Conservation (phyloP, 2,329 filamentous ascomycete species). For the Leptographium radiaticola region DNA sequence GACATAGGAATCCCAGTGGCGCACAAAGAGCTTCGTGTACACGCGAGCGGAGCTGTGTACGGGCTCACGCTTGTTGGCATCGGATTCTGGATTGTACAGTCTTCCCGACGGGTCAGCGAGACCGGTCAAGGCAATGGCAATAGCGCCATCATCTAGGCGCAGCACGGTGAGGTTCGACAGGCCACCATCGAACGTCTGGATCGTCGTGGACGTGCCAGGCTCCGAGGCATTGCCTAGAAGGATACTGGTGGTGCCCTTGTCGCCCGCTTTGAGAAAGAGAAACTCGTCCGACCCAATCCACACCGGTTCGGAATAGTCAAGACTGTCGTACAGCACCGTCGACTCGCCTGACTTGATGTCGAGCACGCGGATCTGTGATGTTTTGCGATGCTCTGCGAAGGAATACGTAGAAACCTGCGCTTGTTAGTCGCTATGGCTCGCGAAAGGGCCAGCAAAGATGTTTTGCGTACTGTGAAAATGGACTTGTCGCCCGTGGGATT, state of each 20-base stretch:
- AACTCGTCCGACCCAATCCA: slow-evolving; percentile 62
- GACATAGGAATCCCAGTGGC: slow-evolving; percentile 73
- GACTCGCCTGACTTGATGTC: slow-evolving; percentile 55
- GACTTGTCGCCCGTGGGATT: slow-evolving; percentile 52
- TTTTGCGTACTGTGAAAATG: slow-evolving; percentile 43
- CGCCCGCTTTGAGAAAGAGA: slow-evolving; percentile 36
- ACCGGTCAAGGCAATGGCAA: slow-evolving; percentile 47
- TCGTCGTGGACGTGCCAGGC: slow-evolving; percentile 27
- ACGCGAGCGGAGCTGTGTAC: slow-evolving; percentile 52
- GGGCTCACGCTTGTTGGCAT: slow-evolving; percentile 27
- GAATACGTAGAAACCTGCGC: slow-evolving; percentile 58
- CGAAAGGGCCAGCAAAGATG: neutral
- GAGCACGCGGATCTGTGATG: slow-evolving; percentile 54
- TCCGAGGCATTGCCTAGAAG: slow-evolving; percentile 25
- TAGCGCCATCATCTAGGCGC: slow-evolving; percentile 31
- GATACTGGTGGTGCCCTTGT: slow-evolving; percentile 34
- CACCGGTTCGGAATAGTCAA: slow-evolving; percentile 53
- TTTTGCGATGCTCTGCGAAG: slow-evolving; percentile 60
- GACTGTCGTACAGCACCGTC: slow-evolving; percentile 50
- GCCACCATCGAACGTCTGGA: slow-evolving; percentile 35
- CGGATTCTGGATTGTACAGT: slow-evolving; percentile 52
- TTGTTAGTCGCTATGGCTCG: neutral
- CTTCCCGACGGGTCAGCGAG: slow-evolving; percentile 55
- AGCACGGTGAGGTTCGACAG: slow-evolving; percentile 48
- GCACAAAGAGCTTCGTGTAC: slow-evolving; percentile 63